Evolutionary conservation across 306 rosid species (phyloP), one percentile per base, ranked within the genome.

Genomic region (Acacia acuminata): DNA sequence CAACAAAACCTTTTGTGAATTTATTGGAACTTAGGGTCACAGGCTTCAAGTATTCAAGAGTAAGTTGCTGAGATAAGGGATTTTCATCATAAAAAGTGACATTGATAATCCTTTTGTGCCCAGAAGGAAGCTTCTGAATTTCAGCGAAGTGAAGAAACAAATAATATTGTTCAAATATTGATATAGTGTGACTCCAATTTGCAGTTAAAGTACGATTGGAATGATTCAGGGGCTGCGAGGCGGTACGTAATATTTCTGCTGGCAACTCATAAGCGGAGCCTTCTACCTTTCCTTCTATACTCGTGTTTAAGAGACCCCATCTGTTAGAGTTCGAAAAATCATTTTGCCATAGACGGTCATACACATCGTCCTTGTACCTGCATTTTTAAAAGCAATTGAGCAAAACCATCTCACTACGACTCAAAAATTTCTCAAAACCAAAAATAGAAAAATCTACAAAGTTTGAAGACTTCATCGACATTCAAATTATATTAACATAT

Each of bases 11-110:
- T 38, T 15, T 42, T 36, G 67, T 7, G 11, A 76, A 8, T 2
- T 20, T 67, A 1, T 36, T 12, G n/a, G 53, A 32, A 51, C 27
- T 38, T 13, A 66, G 3, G 24, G 82, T 53, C 2, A 53, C 24
- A 53, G 60, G 60, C 22, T 15, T 53, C n/a, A 16, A 53, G 60
- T 53, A 84, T 10, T 7, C 17, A 25, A 77, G 90, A 47, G 73
- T 45, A 12, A 45, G 50, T 12, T 45, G 77, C 55, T 64, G 78
- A 10, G 16, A 10, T 27, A 50, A 7, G 20, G 38, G 25, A 8
- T 3, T 43, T 43, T 43, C 6, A 11, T 75, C 87, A 22, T 82
- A 77, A 25, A 61, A 17, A 17, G 50, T 11, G 50, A 45, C 50
- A 45, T 45, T 45, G 50, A 45, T 45, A 12, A 45, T 45, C 50